phyloP scores from a whole-genome alignment of 345 rosid genomes.

The Rhodamnia rubescens region DNA sequence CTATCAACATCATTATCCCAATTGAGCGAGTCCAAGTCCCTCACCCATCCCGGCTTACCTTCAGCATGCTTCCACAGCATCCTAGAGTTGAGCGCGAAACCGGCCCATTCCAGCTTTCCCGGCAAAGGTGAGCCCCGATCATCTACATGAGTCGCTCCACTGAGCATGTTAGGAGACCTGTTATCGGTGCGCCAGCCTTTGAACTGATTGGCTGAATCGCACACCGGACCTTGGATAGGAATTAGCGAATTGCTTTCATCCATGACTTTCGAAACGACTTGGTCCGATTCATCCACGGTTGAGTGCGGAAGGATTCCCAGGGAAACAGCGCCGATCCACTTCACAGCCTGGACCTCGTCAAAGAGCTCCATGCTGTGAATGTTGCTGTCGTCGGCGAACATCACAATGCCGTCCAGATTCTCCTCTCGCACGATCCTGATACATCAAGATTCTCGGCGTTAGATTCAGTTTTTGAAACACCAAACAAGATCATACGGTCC shows the following conservation, averaged over 20 bases:
- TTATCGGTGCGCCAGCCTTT: constrained; percentile 80
- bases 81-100: constrained; percentile 77
- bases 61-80: constrained; percentile 72
- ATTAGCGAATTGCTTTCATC: constrained; percentile 21
- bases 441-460: background rate
- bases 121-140: constrained; percentile 66
- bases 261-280: background rate
- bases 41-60: constrained; percentile 67
- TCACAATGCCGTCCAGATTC: constrained; percentile 87
- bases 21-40: constrained; percentile 37
- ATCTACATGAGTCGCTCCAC: constrained; percentile 44
- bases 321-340: constrained; percentile 85
- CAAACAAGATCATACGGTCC: background rate
- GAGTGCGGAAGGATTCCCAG: constrained; percentile 65
- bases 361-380: constrained; percentile 95
- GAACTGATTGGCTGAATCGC: constrained; percentile 53
- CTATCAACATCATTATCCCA: constrained; percentile 39
- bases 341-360: constrained; percentile 78
- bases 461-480: background rate
- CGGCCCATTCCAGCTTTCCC: constrained; percentile 84
- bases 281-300: constrained; percentile 30
- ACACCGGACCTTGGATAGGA: constrained; percentile 93
- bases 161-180: constrained; percentile 38
- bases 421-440: constrained; percentile 60
- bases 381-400: constrained; percentile 93